Conservation (phyloP, 495 filamentous ascomycete genomes). For the Pyrenopolyporus hunteri region DNA sequence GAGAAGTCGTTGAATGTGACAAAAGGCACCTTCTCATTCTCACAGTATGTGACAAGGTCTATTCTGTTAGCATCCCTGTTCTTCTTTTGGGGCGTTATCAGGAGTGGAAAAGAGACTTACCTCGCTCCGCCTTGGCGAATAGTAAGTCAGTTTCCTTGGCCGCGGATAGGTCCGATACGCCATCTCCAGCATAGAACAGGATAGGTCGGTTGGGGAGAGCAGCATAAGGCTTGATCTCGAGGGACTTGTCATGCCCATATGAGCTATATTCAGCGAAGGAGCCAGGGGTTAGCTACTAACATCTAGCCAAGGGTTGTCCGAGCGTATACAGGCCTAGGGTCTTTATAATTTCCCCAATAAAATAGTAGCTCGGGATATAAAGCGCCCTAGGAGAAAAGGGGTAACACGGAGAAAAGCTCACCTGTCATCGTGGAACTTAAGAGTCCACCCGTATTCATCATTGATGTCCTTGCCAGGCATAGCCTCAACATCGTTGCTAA, state of each 20-base stretch:
- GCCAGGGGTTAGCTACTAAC: slow-evolving; percentile 6
- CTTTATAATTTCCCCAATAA: background rate
- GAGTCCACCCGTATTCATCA: slow-evolving; percentile 80
- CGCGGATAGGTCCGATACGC: slow-evolving; percentile 86
- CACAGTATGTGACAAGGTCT: slow-evolving; percentile 86
- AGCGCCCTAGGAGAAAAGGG: background rate
- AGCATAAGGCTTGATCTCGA: slow-evolving; percentile 86
- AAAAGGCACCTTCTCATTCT: slow-evolving; percentile 77
- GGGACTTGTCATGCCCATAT: slow-evolving; percentile 92
- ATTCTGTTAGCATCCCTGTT: background rate
- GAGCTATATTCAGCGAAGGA: slow-evolving; percentile 54
- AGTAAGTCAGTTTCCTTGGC: slow-evolving; percentile 86
- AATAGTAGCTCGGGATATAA: background rate
- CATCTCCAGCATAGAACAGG: slow-evolving; percentile 89
- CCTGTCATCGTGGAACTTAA: slow-evolving; percentile 88
- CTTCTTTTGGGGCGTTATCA: background rate
- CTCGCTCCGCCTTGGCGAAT: slow-evolving; percentile 88
- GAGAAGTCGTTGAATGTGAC: slow-evolving; percentile 80
- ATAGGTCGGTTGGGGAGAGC: slow-evolving; percentile 72
- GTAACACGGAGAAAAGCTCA: slow-evolving; percentile 39
- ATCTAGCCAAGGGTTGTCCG: background rate
- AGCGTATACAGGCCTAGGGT: background rate
- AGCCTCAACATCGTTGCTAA: slow-evolving; percentile 78
- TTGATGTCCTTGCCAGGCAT: slow-evolving; percentile 75
- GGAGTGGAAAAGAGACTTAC: slow-evolving; percentile 54